Evolutionary conservation across 306 rosid species (phyloP).

Genomic region (Glycine latifolia): DNA sequence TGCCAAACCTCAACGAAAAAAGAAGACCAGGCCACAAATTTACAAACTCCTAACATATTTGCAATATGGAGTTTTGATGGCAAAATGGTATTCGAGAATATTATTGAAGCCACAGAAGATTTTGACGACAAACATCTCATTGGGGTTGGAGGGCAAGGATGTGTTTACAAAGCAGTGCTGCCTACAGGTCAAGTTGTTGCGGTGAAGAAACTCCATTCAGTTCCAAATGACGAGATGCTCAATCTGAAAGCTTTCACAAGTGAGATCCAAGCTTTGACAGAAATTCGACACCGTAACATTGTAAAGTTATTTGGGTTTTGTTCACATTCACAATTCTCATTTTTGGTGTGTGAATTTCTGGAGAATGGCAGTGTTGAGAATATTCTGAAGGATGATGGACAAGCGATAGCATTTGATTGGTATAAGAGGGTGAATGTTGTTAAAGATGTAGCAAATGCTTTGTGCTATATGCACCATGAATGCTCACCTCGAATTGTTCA

Average conservation of each 20-base stretch:
- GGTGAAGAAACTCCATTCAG: slow-evolving; percentile 16
- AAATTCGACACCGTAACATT: slow-evolving; percentile 41
- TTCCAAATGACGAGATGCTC: not conserved
- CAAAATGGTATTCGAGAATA: slow-evolving; percentile 13
- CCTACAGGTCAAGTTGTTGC: slow-evolving; percentile 32
- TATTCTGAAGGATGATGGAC: not conserved
- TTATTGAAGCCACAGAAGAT: slow-evolving; percentile 24
- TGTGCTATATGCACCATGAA: not conserved
- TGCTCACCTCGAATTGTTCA: slow-evolving; percentile 32
- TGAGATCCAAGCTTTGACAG: slow-evolving; percentile 37
- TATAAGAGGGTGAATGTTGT: not conserved
- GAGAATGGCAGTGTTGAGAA: slow-evolving; percentile 6
- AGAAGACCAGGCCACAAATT: not conserved
- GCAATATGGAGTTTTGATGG: slow-evolving; percentile 35
- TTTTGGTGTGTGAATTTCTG: slow-evolving; percentile 38
- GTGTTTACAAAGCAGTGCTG: slow-evolving; percentile 12
- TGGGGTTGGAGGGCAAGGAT: slow-evolving; percentile 28
- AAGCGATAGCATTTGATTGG: slow-evolving; percentile 8
- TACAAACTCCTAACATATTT: not conserved
- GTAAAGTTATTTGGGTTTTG: slow-evolving; percentile 40
- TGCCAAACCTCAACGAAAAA: not conserved
- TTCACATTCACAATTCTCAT: slow-evolving; percentile 18
- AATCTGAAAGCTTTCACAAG: slow-evolving; percentile 5
- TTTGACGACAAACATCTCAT: slow-evolving; percentile 21
- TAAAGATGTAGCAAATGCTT: not conserved